Percentiles rank a stretch among this genome's conserved stretches.
phyloP scores from a whole-genome alignment of 768 basidiomycete genomes.

The Rhodosporidiobolus odoratus region DNA sequence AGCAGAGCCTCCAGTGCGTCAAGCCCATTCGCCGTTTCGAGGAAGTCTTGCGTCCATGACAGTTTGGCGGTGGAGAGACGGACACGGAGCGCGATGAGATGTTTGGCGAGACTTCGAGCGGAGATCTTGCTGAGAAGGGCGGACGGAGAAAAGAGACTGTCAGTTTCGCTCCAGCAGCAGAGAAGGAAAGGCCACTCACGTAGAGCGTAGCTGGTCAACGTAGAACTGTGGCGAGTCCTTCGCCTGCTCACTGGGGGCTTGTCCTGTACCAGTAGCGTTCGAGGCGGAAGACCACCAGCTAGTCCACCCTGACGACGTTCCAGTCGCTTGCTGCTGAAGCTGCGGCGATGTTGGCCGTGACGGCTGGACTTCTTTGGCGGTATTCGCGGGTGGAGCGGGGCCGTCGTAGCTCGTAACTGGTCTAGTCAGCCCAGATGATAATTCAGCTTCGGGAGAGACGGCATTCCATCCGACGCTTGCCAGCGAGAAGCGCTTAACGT shows the following conservation, averaged over 20 bases:
- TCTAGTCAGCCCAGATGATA: slow-evolving; percentile 14
- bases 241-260: slow-evolving; percentile 1
- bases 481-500: slow-evolving; percentile 39
- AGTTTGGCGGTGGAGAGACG: slow-evolving; percentile 77
- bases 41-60: slow-evolving; percentile 71
- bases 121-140: slow-evolving; percentile 48
- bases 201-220: slow-evolving; percentile 58
- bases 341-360: slow-evolving; percentile 44
- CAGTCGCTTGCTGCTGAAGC: slow-evolving; percentile 8
- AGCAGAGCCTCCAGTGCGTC: slow-evolving; percentile 59
- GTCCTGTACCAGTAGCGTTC: slow-evolving; percentile 25
- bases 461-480: slow-evolving; percentile 31
- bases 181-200: slow-evolving; percentile 31
- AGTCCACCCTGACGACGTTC: slow-evolving; percentile 23
- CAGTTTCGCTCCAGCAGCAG: neutral
- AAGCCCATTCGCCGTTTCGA: slow-evolving; percentile 62
- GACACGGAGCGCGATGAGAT: slow-evolving; percentile 74
- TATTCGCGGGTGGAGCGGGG: slow-evolving; percentile 43
- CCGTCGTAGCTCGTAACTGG: slow-evolving; percentile 20
- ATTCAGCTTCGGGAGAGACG: neutral
- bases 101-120: slow-evolving; percentile 64
- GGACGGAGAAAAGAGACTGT: neutral
- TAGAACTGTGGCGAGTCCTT: slow-evolving; percentile 55
- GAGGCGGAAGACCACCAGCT: slow-evolving; percentile 34
- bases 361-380: slow-evolving; percentile 50